Percentiles rank a stretch among this genome's conserved stretches.
These are phyloP conservation scores for Periconia macrospinosa DNA, from an alignment of 2,329 filamentous ascomycete genomes.

Conservation along the genomic window DNA sequence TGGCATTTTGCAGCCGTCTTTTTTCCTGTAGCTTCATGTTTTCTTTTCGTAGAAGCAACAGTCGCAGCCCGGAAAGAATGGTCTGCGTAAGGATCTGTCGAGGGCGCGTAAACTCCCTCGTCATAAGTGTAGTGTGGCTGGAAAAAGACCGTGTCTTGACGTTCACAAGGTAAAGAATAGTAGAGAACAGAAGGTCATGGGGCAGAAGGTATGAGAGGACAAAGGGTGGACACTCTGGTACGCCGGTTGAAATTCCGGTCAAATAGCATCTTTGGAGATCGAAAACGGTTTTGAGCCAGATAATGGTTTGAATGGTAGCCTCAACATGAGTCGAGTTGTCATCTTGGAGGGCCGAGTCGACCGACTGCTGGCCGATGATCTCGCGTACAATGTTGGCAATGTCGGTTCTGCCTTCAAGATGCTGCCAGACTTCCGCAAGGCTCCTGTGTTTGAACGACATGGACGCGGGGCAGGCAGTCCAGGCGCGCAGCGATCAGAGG, in stretches of 20 bases:
- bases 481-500: slow-evolving; percentile 9
- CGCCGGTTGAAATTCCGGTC: slow-evolving; percentile 25
- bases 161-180: slow-evolving; percentile 39
- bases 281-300: slow-evolving; percentile 43
- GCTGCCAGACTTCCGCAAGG: slow-evolving; percentile 41
- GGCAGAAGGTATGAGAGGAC: slow-evolving; percentile 34
- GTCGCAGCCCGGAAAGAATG: slow-evolving; percentile 37
- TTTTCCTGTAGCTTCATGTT: slow-evolving; percentile 25
- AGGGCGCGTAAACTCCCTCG: slow-evolving; percentile 22
- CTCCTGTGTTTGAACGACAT: slow-evolving; percentile 31
- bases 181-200: slow-evolving; percentile 34
- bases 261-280: slow-evolving; percentile 41
- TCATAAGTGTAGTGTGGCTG: slow-evolving; percentile 25
- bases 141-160: slow-evolving; percentile 36
- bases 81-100: slow-evolving; percentile 25
- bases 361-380: slow-evolving; percentile 39
- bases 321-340: slow-evolving; percentile 22
- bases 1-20: slow-evolving; percentile 31
- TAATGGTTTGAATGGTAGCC: slow-evolving; percentile 28
- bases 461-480: slow-evolving; percentile 13
- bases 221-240: slow-evolving; percentile 33
- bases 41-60: slow-evolving; percentile 37
- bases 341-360: slow-evolving; percentile 30
- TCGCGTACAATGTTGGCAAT: slow-evolving; percentile 38
- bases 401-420: slow-evolving; percentile 37